Evolutionary conservation across 768 basidiomycete genomes (phyloP), one percentile per base, ranked within the genome.

Genomic region (Hemileccinum rubropunctum): DNA sequence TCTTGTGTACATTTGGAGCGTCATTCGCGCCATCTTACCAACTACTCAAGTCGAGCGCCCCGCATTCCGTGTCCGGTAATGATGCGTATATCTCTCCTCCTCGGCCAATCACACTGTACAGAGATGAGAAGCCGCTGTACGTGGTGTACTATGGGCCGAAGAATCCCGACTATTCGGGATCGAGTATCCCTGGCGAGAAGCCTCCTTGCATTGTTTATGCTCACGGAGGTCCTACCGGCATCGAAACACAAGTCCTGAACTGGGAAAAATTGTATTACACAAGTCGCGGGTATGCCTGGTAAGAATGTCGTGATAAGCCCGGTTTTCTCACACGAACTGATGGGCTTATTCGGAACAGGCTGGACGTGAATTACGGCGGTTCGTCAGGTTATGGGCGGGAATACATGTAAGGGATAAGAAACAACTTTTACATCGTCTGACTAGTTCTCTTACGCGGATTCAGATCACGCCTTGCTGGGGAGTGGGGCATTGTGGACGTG

Each of bases 311-410:
- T 6, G 23, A 30, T n/a, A n/a, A n/a, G n/a, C n/a, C 11, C 14
- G 9, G 14, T 11, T 28, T 18, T 17, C n/a, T n/a, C 18, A 2
- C 46, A 36, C 34, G 28, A 34, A 34, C 28, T 47, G 20, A 50
- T 9, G 15, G n/a, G n/a, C n/a, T 9, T 35, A 12, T 18, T 39
- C 10, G 18, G 14, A 36, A 34, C 14, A 82, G 86, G 79, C 57
- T 87, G 32, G 85, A 86, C 47, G 86, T 92, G 37, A 85, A 91
- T 58, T 86, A 89, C 52, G 78, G 86, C 2, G 91, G 89, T 1
- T 87, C 85, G 0, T 80, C 80, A 5, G 83, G 88, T 0, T 89
- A 84, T 58, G 90, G 90, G 0, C 76, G 85, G 4, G 69, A 72
- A 38, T 91, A 88, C 61, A 79, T 78, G 74, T 74, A 49, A 47